Evolutionary conservation across 192 early-diverging fungal genomes (phyloP), one percentile per base, ranked within the genome.

Genomic region (Umbelopsis sp.): DNA sequence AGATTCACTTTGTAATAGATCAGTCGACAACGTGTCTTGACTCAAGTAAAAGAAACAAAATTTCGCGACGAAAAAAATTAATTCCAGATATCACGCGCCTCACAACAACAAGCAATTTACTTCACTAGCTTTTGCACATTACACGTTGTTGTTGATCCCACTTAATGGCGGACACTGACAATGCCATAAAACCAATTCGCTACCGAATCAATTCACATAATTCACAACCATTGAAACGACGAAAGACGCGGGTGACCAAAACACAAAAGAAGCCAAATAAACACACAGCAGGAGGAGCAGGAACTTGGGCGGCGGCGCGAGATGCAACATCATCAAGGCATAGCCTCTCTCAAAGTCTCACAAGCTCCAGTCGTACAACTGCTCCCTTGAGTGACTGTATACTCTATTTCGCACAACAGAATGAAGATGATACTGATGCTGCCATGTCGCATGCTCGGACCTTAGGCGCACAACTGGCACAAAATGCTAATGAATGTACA

Each of bases 141-240:
- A 34, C 31, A 25, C 29, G 1, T 16, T n/a, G 26, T 34, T 4
- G 8, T 20, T 62, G 29, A 21, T 49, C 56, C 14, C 14, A 10
- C 16, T 17, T 8, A 31, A 62, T 62, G 56, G 34, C 56, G 14
- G 56, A 62, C 17, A 32, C 56, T 16, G 16, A 62, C 11, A 29
- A 62, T 62, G 29, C 12, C 26, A 29, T 34, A 36, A 62, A 62
- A 31, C 56, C 56, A 14, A 62, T 62, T 34, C 56, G 56, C 9
- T 62, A 62, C 31, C 56, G 56, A 0, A 17, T 62, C 12, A 29
- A 29, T 34, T 36, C 56, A 16, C 29, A 62, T 26, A 62, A 62
- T 62, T 31, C 56, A 32, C 56, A 62, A 32, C 56, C 26, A 31
- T 7, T 32, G 20, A 62, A 62, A 32, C 56, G 56, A 62, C 56